Conservation (phyloP, 768 basidiomycete genomes). For the Trametes cinnabarina region DNA sequence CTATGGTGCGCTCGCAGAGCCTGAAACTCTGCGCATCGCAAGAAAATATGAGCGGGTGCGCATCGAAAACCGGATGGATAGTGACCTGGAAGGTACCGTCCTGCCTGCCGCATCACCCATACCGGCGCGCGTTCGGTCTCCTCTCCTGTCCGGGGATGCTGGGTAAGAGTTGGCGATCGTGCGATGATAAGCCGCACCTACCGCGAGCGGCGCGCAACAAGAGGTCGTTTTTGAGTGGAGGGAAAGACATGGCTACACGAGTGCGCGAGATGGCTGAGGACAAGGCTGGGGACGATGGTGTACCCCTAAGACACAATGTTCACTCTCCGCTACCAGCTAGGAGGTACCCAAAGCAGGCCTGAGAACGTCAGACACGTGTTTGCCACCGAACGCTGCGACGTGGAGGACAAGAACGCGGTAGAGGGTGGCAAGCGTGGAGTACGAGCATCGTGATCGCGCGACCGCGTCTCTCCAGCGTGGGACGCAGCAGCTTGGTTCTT, state of each 20-base stretch:
- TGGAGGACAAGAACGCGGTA: neutral
- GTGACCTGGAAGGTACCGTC: constrained; percentile 89
- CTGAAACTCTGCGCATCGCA: constrained; percentile 97
- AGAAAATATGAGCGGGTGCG: no score
- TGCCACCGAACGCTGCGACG: constrained; percentile 1
- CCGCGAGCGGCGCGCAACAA: constrained; percentile 86
- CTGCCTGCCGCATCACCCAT: constrained; percentile 98
- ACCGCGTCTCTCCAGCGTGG: constrained; percentile 9
- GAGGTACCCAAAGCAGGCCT: neutral
- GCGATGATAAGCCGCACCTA: constrained; percentile 25
- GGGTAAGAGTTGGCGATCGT: neutral
- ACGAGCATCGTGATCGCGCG: constrained; percentile 14
- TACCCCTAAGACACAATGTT: neutral
- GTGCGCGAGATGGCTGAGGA: neutral
- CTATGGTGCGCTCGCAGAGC: constrained; percentile 81
- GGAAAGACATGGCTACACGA: constrained; percentile 51
- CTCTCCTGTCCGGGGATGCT: constrained; percentile 52
- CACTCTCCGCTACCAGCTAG: neutral
- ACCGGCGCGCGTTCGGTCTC: constrained; percentile 90
- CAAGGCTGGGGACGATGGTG: neutral
- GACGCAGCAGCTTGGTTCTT: constrained; percentile 15
- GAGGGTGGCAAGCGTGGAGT: neutral
- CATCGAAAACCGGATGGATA: constrained; percentile 10
- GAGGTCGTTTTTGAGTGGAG: constrained; percentile 82
- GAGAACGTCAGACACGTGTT: constrained; percentile 8